phyloP scores from a whole-genome alignment of 164 flowering plant genomes.

The Umbellularia californica region DNA sequence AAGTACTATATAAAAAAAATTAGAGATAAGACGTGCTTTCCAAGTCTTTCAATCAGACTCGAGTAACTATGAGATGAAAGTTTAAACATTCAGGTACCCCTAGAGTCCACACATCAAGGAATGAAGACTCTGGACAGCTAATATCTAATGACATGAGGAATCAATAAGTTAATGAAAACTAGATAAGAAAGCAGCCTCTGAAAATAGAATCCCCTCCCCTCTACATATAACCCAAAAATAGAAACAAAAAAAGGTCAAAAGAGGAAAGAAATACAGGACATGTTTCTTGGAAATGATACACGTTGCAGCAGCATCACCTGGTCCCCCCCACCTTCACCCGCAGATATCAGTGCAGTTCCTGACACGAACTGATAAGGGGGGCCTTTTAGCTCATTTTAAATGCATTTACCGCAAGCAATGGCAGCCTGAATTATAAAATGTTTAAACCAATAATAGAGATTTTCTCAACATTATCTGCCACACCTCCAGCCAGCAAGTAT shows the following conservation, averaged over 20 bases:
- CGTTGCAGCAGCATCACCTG: slow-evolving; percentile 8
- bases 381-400: slow-evolving; percentile 23
- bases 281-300: slow-evolving; percentile 20
- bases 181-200: slow-evolving; percentile 5
- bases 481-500: slow-evolving; percentile 21
- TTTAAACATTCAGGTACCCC: not conserved
- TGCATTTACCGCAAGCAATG: slow-evolving; percentile 16
- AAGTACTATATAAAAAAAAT: too few species aligned
- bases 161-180: not conserved
- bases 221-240: slow-evolving; percentile 11
- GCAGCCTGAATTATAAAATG: slow-evolving; percentile 18
- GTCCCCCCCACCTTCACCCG: slow-evolving; percentile 21
- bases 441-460: slow-evolving; percentile 13
- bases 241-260: not conserved
- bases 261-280: slow-evolving; percentile 9
- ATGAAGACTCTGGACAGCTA: not conserved
- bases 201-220: slow-evolving; percentile 7
- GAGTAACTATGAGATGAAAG: not conserved
- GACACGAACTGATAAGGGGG: slow-evolving; percentile 14
- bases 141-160: slow-evolving; percentile 3
- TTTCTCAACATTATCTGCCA: slow-evolving; percentile 11
- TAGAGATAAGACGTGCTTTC: too few species aligned
- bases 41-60: not conserved
- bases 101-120: not conserved
- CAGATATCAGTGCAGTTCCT: slow-evolving; percentile 16